These are phyloP conservation scores for Apiospora pterosperma DNA, from an alignment of 2,329 filamentous ascomycete genomes.

Conservation along the genomic window DNA sequence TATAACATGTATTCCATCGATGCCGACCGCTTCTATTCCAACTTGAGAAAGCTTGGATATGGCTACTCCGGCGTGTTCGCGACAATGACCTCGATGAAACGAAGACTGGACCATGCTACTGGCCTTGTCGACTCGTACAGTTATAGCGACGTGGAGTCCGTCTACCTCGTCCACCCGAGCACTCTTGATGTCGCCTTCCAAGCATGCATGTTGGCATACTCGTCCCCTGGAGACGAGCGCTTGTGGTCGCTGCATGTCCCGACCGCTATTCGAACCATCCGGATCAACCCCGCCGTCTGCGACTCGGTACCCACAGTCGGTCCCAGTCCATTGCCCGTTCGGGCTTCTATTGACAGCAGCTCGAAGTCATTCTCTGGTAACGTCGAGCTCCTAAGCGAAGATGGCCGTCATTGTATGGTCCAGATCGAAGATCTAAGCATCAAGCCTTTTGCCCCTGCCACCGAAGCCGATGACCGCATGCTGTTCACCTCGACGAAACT, in stretches of 20 bases:
- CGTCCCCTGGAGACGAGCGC: constrained; percentile 24
- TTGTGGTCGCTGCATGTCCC: constrained; percentile 20
- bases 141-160: constrained; percentile 16
- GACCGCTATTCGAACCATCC: constrained; percentile 15
- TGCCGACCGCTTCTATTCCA: background rate
- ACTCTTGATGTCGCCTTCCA: constrained; percentile 29
- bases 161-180: constrained; percentile 27
- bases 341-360: constrained; percentile 5
- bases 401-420: background rate
- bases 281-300: background rate
- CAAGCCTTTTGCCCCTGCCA: background rate
- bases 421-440: background rate
- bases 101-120: background rate
- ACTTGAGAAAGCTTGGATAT: background rate
- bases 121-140: background rate
- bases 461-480: background rate
- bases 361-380: background rate
- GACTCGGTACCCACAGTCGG: too few relatives aligned
- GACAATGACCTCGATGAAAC: background rate
- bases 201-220: constrained; percentile 23
- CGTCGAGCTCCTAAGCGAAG: background rate
- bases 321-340: background rate
- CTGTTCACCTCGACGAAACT: background rate
- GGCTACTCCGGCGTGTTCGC: background rate
- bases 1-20: background rate